Evolutionary conservation across 2,329 filamentous ascomycete species (phyloP).

Genomic region (Waltergamsia citrina): DNA sequence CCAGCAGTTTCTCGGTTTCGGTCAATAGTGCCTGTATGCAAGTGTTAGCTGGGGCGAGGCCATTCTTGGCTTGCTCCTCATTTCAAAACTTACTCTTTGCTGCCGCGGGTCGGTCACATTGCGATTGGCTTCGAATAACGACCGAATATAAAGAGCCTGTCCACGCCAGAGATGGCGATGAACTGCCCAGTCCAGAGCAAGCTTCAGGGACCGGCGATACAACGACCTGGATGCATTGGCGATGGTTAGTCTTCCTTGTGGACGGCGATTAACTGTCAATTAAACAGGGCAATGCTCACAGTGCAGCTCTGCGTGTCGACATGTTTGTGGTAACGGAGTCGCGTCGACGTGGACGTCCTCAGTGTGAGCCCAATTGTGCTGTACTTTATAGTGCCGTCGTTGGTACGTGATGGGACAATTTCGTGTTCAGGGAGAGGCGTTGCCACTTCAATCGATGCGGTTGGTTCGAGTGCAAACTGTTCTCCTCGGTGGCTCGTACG

Average conservation of each 20-base stretch:
- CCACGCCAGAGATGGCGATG: constrained; percentile 90
- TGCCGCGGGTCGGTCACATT: constrained; percentile 75
- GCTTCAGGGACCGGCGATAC: constrained; percentile 87
- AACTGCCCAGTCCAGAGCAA: constrained; percentile 91
- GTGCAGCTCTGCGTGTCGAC: constrained; percentile 30
- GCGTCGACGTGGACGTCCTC: too few species aligned
- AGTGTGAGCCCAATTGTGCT: too few species aligned
- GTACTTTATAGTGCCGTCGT: too few species aligned
- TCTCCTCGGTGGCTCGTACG: too few species aligned
- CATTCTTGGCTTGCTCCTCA: background rate
- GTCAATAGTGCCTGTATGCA: constrained; percentile 61
- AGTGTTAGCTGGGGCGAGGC: background rate
- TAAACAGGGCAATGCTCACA: constrained; percentile 27
- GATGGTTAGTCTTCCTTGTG: constrained; percentile 1
- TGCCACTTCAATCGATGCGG: too few species aligned
- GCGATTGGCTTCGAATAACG: constrained; percentile 89
- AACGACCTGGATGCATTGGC: constrained; percentile 47
- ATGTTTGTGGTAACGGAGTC: too few species aligned
- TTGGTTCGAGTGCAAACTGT: too few species aligned
- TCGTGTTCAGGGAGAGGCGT: too few species aligned
- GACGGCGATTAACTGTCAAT: constrained; percentile 1
- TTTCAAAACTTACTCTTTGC: constrained; percentile 59
- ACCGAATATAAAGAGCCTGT: constrained; percentile 91
- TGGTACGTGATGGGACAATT: too few species aligned
- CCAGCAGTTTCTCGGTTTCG: constrained; percentile 79